These are phyloP conservation scores for Acanthamoeba castellanii DNA, from an alignment of 208 protist species.

Conservation along the genomic window DNA sequence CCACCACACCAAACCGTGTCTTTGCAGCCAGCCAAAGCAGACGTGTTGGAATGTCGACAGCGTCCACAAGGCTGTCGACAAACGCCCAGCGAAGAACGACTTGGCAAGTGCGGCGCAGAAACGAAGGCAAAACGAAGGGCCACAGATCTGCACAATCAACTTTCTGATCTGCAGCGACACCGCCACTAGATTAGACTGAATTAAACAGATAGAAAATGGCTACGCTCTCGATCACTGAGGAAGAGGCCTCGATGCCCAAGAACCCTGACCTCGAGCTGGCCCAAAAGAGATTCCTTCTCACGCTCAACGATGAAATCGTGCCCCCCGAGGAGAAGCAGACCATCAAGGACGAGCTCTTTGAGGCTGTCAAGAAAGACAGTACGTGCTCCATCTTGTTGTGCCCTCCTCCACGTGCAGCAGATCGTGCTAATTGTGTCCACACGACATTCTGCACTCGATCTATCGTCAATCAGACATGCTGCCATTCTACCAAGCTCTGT, in stretches of 20 bases:
- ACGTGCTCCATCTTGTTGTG: neutral
- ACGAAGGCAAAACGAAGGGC: no score
- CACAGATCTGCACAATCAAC: neutral
- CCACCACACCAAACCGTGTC: neutral
- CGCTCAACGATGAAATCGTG: neutral
- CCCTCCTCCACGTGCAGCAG: neutral
- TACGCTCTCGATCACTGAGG: constrained; percentile 2
- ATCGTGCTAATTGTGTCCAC: neutral
- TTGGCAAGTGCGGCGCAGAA: neutral
- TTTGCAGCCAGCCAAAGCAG: neutral
- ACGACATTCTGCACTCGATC: neutral
- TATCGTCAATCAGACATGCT: neutral
- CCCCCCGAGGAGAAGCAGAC: constrained; percentile 2
- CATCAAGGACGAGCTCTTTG: neutral
- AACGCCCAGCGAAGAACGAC: neutral
- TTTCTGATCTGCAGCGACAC: neutral
- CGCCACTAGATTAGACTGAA: neutral
- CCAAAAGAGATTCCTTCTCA: neutral
- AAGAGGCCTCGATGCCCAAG: neutral
- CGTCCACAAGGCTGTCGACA: neutral
- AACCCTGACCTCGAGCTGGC: constrained; percentile 32
- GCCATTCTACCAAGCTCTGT: constrained; percentile 17
- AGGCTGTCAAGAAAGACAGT: neutral
- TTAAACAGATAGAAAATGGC: neutral
- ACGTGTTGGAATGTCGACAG: neutral